A percentile compares a stretch with the other conserved stretches of the same genome.
Evolutionary conservation across 192 early-diverging fungal species (phyloP).

Genomic region (Podila verticillata): DNA sequence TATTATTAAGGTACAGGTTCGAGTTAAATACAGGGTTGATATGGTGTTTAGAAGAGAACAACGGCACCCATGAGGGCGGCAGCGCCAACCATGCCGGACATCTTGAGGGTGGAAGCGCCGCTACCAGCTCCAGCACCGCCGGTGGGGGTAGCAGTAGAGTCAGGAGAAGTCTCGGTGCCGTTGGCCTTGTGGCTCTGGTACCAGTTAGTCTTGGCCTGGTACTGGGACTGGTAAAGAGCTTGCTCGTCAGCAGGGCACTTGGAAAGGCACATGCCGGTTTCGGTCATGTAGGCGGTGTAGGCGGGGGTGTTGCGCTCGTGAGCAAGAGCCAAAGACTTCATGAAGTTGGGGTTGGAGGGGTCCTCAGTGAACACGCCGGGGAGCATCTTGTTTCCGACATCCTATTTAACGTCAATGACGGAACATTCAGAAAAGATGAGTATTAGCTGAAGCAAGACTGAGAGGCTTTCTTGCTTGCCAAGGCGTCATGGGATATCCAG

Average conservation of each 20-base stretch:
- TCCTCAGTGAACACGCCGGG: conserved; percentile 25
- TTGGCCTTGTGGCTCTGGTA: conserved; percentile 1
- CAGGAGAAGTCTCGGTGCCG: too few relatives aligned
- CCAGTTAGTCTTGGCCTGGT: conserved; percentile 12
- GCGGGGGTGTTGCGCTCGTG: conserved; percentile 29
- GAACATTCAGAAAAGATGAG: too few relatives aligned
- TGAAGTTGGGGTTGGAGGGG: conserved; percentile 28
- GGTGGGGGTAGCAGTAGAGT: not conserved
- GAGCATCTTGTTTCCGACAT: conserved; percentile 25
- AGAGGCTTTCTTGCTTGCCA: too few relatives aligned
- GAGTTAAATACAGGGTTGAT: too few relatives aligned
- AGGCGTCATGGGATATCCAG: not conserved
- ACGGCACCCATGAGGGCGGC: conserved; percentile 8
- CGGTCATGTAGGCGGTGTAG: conserved; percentile 42
- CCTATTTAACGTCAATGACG: conserved; percentile 1
- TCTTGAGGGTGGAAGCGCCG: conserved; percentile 4
- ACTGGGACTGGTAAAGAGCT: conserved; percentile 17
- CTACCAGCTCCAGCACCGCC: too few relatives aligned
- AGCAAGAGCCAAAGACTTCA: conserved; percentile 28
- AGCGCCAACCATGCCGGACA: conserved; percentile 21
- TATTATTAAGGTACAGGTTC: not conserved
- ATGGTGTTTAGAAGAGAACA: conserved; percentile 14
- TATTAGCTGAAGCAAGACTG: not conserved
- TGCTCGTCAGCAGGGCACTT: conserved; percentile 25
- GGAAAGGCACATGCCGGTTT: conserved; percentile 38